Base-by-base conservation (phyloP, 495 filamentous ascomycete species). In the Tuber microsphaerosporum region DNA sequence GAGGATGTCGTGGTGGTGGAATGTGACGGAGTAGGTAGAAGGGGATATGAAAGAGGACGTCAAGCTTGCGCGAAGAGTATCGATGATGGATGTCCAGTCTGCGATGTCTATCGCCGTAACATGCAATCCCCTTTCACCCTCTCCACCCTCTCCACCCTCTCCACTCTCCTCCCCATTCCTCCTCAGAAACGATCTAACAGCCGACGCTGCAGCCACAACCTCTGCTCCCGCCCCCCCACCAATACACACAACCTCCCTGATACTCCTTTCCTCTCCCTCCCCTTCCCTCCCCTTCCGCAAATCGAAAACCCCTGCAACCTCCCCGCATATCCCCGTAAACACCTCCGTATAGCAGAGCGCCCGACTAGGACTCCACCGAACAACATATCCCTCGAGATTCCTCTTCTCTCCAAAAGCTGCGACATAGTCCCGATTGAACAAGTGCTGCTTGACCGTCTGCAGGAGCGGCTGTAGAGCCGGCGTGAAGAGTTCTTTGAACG, bases 191-290 rank as follows among this genome's bases (percentile, higher is more conserved):
- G 85, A 83, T 74, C 85, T 84, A 79, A 92, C 84, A 75, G 88
- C 89, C 31, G 87, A 91, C 14, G 87, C 93, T 39, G 94, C 84
- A 45, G 91, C 93, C 39, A 92, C 90, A 48, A 94, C 85, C 84
- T 99, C 95, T 20, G 94, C 94, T 0, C 91, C 91, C 2, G 93
- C 93, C 48, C 93, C 93, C 56, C 93, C 95, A 61, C 95, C 95
- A 80, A 98, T 88, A 79, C 89, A 92, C 20, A 92, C 87, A 9
- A 91, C 83, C 70, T 85, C 86, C 8, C 85, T 72, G 8, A 77
- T 72, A 10, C 73, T 65, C 0, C 71, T 56, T 70, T 45, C 71
- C 10, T 45, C 65, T 37, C 34, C 37, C 34, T 37, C 43, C 9
- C 34, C 39, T 31, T 16, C 56, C 56, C 51, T 0, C n/a, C 56